These are phyloP conservation scores for Ophiostoma sp. DNA, from an alignment of 2,329 filamentous ascomycete genomes.

Conservation along the genomic window DNA sequence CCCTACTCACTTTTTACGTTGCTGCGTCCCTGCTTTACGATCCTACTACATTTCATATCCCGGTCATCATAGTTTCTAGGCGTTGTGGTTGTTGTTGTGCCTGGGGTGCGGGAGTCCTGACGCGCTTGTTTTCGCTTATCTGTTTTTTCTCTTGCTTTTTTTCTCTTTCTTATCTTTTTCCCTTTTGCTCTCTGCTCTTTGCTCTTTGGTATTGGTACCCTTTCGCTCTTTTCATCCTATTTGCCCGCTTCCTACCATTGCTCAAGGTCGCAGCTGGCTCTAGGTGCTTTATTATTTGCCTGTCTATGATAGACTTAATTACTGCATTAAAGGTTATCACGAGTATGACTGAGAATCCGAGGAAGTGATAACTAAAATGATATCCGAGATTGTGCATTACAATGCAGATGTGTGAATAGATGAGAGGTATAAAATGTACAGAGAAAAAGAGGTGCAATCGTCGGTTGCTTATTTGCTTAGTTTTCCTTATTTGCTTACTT, in stretches of 20 bases:
- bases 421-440: background rate
- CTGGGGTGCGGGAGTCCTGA: background rate
- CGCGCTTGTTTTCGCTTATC: too few species aligned
- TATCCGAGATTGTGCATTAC: background rate
- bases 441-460: background rate
- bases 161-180: background rate
- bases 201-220: too few species aligned
- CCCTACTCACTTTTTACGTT: background rate
- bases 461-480: background rate
- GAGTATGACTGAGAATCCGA: background rate
- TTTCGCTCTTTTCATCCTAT: background rate
- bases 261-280: background rate
- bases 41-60: background rate
- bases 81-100: constrained; percentile 4
- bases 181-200: background rate
- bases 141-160: background rate
- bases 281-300: background rate
- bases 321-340: background rate
- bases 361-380: background rate
- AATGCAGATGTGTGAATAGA: background rate
- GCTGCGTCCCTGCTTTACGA: background rate
- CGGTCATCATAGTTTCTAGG: constrained; percentile 1
- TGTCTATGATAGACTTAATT: background rate
- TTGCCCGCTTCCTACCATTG: background rate
- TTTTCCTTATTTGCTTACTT: background rate